Conservation (phyloP, 768 basidiomycete species). For the Scleroderma citrinum region DNA sequence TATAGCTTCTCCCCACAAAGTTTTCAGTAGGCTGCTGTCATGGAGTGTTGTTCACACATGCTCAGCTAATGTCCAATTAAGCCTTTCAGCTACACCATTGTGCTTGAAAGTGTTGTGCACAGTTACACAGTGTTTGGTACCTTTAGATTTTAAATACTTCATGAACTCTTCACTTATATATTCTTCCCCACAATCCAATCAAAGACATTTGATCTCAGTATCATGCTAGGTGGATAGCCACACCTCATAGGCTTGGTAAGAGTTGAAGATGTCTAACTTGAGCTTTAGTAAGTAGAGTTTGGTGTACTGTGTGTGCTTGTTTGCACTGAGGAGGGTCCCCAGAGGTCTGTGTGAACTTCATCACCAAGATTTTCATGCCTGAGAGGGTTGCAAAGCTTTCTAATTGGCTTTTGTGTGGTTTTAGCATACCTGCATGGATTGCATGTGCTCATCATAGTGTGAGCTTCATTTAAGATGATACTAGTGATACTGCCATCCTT, state of each 20-base stretch:
- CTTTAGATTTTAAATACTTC: background rate
- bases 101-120: constrained; percentile 17
- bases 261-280: no score
- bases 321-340: no score
- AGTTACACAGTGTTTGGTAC: constrained; percentile 6
- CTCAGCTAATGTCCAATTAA: constrained; percentile 23
- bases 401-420: constrained; percentile 2
- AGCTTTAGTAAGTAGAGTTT: no score
- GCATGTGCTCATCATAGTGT: background rate
- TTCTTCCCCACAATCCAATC: constrained; percentile 10
- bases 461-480: background rate
- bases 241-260: no score
- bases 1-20: no score
- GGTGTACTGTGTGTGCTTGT: no score
- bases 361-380: background rate
- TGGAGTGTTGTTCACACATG: constrained; percentile 17
- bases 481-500: background rate
- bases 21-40: no score
- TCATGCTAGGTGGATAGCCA: background rate
- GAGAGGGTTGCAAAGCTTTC: background rate
- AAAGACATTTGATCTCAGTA: background rate
- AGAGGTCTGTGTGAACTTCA: constrained; percentile 19
- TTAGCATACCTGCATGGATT: constrained; percentile 6
- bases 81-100: constrained; percentile 24
- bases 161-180: constrained; percentile 1